Base-by-base conservation (phyloP, 2,329 filamentous ascomycete species). In the Kalmusia sp. region DNA sequence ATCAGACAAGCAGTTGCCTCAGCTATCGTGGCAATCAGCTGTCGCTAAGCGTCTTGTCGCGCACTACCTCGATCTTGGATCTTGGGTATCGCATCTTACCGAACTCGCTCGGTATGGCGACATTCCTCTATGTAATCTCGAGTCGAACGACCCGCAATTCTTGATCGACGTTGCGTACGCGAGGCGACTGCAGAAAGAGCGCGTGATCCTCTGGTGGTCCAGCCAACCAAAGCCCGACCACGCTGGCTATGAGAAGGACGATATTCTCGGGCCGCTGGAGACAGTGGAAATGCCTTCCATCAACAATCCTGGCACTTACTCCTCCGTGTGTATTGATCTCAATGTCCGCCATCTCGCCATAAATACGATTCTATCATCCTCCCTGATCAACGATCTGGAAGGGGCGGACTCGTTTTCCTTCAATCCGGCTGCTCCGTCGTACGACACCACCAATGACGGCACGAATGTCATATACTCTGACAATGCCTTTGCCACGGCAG, bases 151-250 rank as follows among this genome's bases (percentile, higher is more conserved):
- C 65, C 93, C 95, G 24, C 87, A 92, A 3, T 98, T 95, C 77
- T 79, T 99, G 49, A 99, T 99, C 63, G 95, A 99, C 70, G 86
- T 99, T 50, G 91, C 93, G 0, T 99, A 98, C 71, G 95, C 95
- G 0, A 84, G 96, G 51, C 85, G 93, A 15, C 79, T 99, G 46
- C 92, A 96, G 68, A 89, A 90, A 61, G 96, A 93, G 69, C 92
- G 93, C 52, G 91, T 99, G 1, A 90, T 99, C 5, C 80, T 99
- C 6, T 99, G 95, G 95, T 99, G 95, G 95, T 98, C 93, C 15
- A 82, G 86, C 8, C 88, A 89, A 6, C 87, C 93, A 0, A 86
- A 89, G 46, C 95, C 96, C 1, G 95, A 99, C 70, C 95, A 99
- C 75, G 95, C 92, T 39, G 95, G 95, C 0, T 92, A 97, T 71